These are phyloP conservation scores for Starmerella apicola DNA, from an alignment of 805 yeast species.

Conservation along the genomic window DNA sequence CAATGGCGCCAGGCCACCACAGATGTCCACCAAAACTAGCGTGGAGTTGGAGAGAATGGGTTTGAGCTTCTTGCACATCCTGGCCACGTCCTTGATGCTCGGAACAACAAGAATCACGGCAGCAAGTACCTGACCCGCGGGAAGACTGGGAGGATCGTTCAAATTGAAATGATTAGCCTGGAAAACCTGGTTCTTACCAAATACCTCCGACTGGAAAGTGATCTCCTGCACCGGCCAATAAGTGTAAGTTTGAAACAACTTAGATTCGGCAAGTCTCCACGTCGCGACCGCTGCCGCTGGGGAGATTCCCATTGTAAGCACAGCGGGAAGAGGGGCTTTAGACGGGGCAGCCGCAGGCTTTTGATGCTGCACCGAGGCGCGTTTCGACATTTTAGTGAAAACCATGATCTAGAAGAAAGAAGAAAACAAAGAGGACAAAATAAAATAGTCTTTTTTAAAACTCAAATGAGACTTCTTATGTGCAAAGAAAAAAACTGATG, in stretches of 20 bases:
- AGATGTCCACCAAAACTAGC: constrained; percentile 19
- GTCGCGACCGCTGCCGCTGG: constrained; percentile 23
- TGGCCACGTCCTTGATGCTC: constrained; percentile 21
- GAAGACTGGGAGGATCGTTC: constrained; percentile 4
- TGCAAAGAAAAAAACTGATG: too few species aligned
- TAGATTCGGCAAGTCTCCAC: constrained; percentile 20
- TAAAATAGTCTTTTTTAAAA: too few species aligned
- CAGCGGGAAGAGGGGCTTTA: constrained; percentile 9
- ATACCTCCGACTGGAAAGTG: constrained; percentile 15
- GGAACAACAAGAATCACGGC: constrained; percentile 19
- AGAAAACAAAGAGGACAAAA: too few species aligned
- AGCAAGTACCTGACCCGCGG: constrained; percentile 5
- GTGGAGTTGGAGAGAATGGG: constrained; percentile 18
- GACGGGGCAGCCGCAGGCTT: not conserved
- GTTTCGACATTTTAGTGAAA: too few species aligned
- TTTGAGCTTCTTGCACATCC: constrained; percentile 21
- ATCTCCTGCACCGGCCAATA: constrained; percentile 22
- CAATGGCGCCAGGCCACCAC: constrained; percentile 21
- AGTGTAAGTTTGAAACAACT: constrained; percentile 17
- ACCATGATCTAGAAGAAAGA: too few species aligned
- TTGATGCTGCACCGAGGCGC: not conserved
- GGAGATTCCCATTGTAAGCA: constrained; percentile 22
- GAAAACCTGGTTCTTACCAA: constrained; percentile 9
- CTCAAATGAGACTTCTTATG: too few species aligned
- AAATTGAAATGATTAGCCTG: constrained; percentile 18